Evolutionary conservation across 179 eudicot species (phyloP), one percentile per base, ranked within the genome.

Genomic region (Silene noctiflora): DNA sequence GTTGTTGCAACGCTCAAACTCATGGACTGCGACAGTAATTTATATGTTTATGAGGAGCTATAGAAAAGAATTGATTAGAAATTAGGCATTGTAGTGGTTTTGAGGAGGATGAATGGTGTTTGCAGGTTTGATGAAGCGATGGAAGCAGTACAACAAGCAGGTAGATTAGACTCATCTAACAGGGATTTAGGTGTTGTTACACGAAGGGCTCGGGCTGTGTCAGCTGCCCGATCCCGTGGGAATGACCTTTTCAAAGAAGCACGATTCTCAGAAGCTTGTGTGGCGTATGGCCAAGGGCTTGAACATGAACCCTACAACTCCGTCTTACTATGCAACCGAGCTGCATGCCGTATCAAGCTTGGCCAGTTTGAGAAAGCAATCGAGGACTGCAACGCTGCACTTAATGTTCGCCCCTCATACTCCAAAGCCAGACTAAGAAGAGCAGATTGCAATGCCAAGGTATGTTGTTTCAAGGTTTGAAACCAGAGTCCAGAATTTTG

Each of bases 291-390:
- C 19, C 81, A 79, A 46, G 88, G 88, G 22, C 84, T 85, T 35
- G 86, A 85, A 71, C 86, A 83, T 67, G 88, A 85, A 62, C 86
- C 88, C 6, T 71, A 79, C 77, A 85, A 85, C 78, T 81, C 88
- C 0, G 76, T 85, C 27, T 77, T 83, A 74, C 80, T 85, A 59
- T 85, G 86, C 61, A 85, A 85, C 69, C 83, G 88, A 66, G 88
- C 88, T 55, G 83, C 86, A 53, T 83, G 86, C 81, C 76, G 81
- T 8, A 71, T 77, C 78, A 85, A 79, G 70, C 81, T 85, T 5
- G 51, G 86, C 12, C 83, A 81, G 67, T 79, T 68, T 71, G 86
- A 85, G 78, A 83, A 81, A 62, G 88, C 88, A 27, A 20, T 81
- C 6, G 88, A 83, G 69, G 88, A 85, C 78, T 85, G 85, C 62